Percentiles rank a stretch among this genome's conserved stretches.
Conservation (phyloP, 2,329 filamentous ascomycete genomes). For the Salinomyces thailandicus region DNA sequence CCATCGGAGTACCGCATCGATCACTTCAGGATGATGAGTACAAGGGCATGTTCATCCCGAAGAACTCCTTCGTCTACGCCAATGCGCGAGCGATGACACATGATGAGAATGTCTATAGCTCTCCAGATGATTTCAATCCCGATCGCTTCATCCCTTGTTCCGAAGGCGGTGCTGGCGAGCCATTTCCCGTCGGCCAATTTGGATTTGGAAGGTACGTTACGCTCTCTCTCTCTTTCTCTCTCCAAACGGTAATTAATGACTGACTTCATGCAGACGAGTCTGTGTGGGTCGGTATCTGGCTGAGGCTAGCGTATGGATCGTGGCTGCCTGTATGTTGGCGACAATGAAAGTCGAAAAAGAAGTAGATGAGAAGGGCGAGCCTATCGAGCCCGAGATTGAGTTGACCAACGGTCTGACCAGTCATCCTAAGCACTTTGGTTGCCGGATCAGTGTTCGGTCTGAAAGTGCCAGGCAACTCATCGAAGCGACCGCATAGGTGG, state of each 20-base stretch:
- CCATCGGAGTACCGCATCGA: conserved; percentile 22
- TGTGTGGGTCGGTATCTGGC: conserved; percentile 7
- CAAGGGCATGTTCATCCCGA: conserved; percentile 17
- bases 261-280: background rate
- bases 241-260: background rate
- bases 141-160: conserved; percentile 32
- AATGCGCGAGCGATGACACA: conserved; percentile 30
- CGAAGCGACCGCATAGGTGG: conserved; percentile 5
- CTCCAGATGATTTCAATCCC: conserved; percentile 38
- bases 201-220: conserved; percentile 1
- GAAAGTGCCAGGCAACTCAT: conserved; percentile 3
- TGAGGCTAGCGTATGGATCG: conserved; percentile 33
- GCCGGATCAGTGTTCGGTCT: conserved; percentile 2
- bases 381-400: conserved; percentile 22
- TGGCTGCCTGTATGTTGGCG: conserved; percentile 32
- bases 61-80: conserved; percentile 13
- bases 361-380: conserved; percentile 27
- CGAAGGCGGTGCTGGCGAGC: conserved; percentile 33
- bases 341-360: conserved; percentile 28
- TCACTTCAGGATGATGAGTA: conserved; percentile 13
- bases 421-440: conserved; percentile 4
- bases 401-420: conserved; percentile 11
- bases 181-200: conserved; percentile 32
- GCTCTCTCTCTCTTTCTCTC: too few relatives aligned
- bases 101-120: conserved; percentile 31